Percentiles rank a stretch among this genome's conserved stretches.
Conservation (phyloP, 1,139 yeast species). For the Candida labiduridarum region DNA sequence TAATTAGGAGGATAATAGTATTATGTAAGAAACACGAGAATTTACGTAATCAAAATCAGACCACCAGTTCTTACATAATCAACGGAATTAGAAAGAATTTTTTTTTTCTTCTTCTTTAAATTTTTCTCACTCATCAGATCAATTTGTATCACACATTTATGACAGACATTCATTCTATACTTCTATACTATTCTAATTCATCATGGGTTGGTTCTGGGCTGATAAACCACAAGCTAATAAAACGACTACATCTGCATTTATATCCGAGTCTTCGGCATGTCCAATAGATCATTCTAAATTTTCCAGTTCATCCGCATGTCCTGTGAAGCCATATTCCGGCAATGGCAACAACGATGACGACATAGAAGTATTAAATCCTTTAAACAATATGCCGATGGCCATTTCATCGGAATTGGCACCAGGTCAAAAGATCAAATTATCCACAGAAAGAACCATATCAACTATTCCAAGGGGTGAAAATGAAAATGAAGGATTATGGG, state of each 20-base stretch:
- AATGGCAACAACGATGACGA: constrained; percentile 2
- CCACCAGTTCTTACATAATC: no score
- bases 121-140: no score
- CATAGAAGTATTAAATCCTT: constrained; percentile 58
- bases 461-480: constrained; percentile 82
- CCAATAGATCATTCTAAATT: constrained; percentile 33
- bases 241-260: constrained; percentile 6
- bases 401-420: constrained; percentile 70
- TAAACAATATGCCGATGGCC: constrained; percentile 85
- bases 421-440: constrained; percentile 76
- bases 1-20: no score
- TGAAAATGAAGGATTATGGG: constrained; percentile 82
- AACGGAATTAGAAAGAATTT: background rate
- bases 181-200: background rate
- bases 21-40: no score
- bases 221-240: constrained; percentile 23
- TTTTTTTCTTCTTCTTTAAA: background rate
- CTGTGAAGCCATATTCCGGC: constrained; percentile 9
- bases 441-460: constrained; percentile 82
- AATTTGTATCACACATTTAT: no score
- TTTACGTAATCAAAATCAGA: no score
- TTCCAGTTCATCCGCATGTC: constrained; percentile 13
- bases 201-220: constrained; percentile 90
- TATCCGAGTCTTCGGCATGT: constrained; percentile 20
- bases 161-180: background rate